Base-by-base conservation (phyloP, 2,329 filamentous ascomycete species). In the Ploettnerulaceae sp. region DNA sequence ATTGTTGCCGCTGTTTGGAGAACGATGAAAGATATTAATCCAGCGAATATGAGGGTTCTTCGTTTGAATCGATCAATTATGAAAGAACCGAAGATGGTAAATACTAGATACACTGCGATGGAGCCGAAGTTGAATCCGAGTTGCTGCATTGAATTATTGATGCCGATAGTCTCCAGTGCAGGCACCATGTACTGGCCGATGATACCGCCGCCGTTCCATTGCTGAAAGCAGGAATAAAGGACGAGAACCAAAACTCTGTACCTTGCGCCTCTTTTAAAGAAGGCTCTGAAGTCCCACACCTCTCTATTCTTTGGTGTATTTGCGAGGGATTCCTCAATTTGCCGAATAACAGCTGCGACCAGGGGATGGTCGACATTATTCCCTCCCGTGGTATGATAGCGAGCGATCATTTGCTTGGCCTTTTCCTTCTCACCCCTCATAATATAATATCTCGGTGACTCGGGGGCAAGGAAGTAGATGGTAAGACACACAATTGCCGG, bases 261-360 rank as follows among this genome's bases (percentile, higher is more conserved):
- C 29, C 67, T 59, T 9, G 69, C 70, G 1, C 63, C 54, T 53
- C 65, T 68, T 11, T 67, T 71, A 57, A 72, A 67, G 55, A 74
- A 73, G 29, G 69, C 67, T 5, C 69, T 65, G 53, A 67, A 73
- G 49, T 73, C 69, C 66, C 69, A 73, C 41, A 67, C 70, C 41
- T 62, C 57, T 53, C 63, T 65, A 54, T 69, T 63, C 17, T 60
- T 63, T 18, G 52, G 54, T 20, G 44, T 54, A 7, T 55, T 56
- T 21, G 36, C 45, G 12, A 51, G 18, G 1, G 62, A 63, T 4
- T 59, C 60, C 20, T 65, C 58, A 18, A 64, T 60, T 44, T 62
- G 57, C 11, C 53, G 53, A 9, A 61, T 49, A n/a, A 60, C 53
- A 14, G 54, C 54, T 11, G 49, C 50, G 5, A 60, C 51, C 1